phyloP scores from a whole-genome alignment of 768 basidiomycete species.

The Hericium rajendrae region DNA sequence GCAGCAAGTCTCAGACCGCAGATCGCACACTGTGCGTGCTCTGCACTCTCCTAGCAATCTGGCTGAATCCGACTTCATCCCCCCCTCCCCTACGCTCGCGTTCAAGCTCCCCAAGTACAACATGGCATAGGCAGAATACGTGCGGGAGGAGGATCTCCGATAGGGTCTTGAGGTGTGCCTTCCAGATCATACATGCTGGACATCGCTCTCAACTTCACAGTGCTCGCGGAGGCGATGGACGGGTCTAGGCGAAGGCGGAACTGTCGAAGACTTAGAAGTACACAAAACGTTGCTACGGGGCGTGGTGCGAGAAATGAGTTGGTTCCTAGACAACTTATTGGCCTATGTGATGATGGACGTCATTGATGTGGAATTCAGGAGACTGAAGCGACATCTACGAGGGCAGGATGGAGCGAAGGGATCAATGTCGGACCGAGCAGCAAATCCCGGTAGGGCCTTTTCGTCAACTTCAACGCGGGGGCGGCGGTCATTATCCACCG shows the following conservation, averaged over 20 bases:
- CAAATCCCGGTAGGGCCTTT: background rate
- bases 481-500: background rate
- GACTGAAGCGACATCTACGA: conserved; percentile 44
- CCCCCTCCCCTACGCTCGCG: too few species aligned
- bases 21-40: too few species aligned
- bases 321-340: conserved; percentile 80
- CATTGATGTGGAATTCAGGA: conserved; percentile 72
- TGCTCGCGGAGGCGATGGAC: conserved; percentile 81
- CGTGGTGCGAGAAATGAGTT: conserved; percentile 78
- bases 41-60: too few species aligned
- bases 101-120: too few species aligned
- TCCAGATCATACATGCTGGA: conserved; percentile 60
- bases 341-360: conserved; percentile 89
- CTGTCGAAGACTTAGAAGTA: conserved; percentile 54
- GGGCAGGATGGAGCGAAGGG: conserved; percentile 15
- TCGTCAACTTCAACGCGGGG: background rate
- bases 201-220: conserved; percentile 76
- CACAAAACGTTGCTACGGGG: conserved; percentile 70
- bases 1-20: too few species aligned
- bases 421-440: conserved; percentile 15
- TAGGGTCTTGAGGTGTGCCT: too few species aligned
- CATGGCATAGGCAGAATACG: too few species aligned
- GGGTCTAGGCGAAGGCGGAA: conserved; percentile 79
- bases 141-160: too few species aligned
- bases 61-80: too few species aligned